Percentiles rank a stretch among this genome's conserved stretches.
phyloP scores from a whole-genome alignment of 2,329 filamentous ascomycete genomes.

The Colletotrichum tamarilloi region DNA sequence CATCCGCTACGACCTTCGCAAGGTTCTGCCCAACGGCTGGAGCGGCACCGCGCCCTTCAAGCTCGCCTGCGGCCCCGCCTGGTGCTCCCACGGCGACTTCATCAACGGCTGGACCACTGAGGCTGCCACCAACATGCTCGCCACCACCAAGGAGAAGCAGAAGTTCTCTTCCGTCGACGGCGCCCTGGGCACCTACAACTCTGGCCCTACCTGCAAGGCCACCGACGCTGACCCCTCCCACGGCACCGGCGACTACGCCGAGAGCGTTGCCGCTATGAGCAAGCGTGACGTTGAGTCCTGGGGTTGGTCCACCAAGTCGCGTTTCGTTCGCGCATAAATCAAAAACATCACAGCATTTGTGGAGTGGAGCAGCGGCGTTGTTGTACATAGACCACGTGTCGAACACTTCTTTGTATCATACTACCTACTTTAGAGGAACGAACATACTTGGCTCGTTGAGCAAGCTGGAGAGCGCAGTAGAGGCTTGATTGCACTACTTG shows the following conservation, averaged over 20 bases:
- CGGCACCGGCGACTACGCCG: constrained; percentile 53
- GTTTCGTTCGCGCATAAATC: constrained; percentile 14
- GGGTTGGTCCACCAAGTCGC: constrained; percentile 34
- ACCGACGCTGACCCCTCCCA: constrained; percentile 52
- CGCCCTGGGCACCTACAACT: constrained; percentile 44
- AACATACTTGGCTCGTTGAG: background rate
- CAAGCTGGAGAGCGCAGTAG: background rate
- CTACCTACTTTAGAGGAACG: background rate
- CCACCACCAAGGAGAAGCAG: constrained; percentile 48
- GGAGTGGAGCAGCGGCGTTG: background rate
- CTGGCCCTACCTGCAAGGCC: constrained; percentile 44
- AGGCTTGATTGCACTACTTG: background rate
- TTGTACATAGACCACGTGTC: background rate
- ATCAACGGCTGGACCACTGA: constrained; percentile 61
- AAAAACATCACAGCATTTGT: background rate
- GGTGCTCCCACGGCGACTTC: constrained; percentile 59
- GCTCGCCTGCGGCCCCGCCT: constrained; percentile 53
- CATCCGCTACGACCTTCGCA: constrained; percentile 58
- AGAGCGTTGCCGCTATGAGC: constrained; percentile 44
- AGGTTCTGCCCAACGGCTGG: constrained; percentile 56
- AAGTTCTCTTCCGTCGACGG: constrained; percentile 51
- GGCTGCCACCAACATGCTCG: constrained; percentile 53
- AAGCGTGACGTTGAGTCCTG: constrained; percentile 31
- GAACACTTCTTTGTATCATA: constrained; percentile 4
- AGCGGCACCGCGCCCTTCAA: constrained; percentile 54